A percentile compares a stretch with the other conserved stretches of the same genome.
Evolutionary conservation across 1,139 yeast species (phyloP).

Genomic region (Saccharomyces hybrid): DNA sequence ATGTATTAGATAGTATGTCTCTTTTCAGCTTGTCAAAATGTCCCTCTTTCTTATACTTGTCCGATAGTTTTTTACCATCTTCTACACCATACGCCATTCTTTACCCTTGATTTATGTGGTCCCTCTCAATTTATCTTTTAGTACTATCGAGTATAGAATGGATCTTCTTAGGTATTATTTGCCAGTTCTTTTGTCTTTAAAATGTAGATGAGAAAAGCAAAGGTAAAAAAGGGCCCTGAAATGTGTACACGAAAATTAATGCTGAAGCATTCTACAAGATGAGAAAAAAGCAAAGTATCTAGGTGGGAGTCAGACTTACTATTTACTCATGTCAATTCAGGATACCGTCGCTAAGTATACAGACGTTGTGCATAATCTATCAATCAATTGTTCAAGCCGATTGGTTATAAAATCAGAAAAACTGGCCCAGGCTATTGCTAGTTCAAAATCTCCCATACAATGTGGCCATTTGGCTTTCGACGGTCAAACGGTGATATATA

Average conservation of each 20-base stretch:
- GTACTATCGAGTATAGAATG: not conserved
- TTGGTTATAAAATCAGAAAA: not conserved
- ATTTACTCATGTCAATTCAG: not conserved
- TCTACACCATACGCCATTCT: conserved; percentile 9
- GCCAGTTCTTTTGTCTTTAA: not conserved
- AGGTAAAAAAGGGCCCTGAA: too few species aligned
- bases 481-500: not conserved
- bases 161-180: not conserved
- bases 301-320: not conserved
- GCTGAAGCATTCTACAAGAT: not conserved
- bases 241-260: not conserved
- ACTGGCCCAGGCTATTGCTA: not conserved
- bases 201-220: not conserved
- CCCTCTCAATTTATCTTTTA: not conserved
- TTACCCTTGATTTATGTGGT: not conserved
- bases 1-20: conserved; percentile 15
- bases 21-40: conserved; percentile 26
- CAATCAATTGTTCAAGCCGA: not conserved
- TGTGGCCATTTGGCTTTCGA: not conserved
- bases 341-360: not conserved
- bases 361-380: not conserved
- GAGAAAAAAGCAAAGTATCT: too few species aligned
- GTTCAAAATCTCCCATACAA: not conserved
- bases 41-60: conserved; percentile 27
- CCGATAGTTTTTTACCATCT: conserved; percentile 25